Percentiles rank a stretch among this genome's conserved stretches.
These are phyloP conservation scores for Alternaria longipes DNA, from an alignment of 2,329 filamentous ascomycete genomes.

Conservation along the genomic window DNA sequence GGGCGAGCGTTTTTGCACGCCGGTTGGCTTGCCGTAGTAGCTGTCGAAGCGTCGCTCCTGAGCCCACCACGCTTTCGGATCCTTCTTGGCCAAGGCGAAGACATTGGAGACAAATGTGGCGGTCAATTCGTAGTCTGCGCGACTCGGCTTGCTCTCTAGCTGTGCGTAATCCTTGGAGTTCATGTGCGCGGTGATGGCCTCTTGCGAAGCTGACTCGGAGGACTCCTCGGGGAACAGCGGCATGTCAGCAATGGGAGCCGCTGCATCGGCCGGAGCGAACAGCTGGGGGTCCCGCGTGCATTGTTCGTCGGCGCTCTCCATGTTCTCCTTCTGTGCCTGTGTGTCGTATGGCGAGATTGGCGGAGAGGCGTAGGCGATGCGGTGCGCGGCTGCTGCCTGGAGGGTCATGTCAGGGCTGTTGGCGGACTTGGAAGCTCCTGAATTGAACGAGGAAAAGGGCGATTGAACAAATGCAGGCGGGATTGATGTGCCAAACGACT, in stretches of 20 bases:
- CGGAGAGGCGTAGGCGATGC: conserved; percentile 50
- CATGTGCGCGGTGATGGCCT: conserved; percentile 49
- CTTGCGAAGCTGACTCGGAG: conserved; percentile 32
- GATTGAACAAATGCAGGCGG: conserved; percentile 31
- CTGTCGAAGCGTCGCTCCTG: conserved; percentile 63
- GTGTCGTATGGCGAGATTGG: conserved; percentile 52
- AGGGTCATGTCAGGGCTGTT: conserved; percentile 29
- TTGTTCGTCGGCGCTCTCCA: conserved; percentile 39
- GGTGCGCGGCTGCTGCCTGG: conserved; percentile 35
- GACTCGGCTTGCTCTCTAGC: conserved; percentile 44
- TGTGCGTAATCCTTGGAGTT: conserved; percentile 41
- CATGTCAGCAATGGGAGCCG: conserved; percentile 42
- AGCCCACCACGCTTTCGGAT: conserved; percentile 53
- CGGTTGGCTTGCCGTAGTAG: conserved; percentile 54
- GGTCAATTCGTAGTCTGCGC: conserved; percentile 50
- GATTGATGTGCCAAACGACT: conserved; percentile 51
- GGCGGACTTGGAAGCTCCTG: conserved; percentile 33
- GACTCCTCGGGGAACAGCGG: conserved; percentile 49
- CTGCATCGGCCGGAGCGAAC: conserved; percentile 41
- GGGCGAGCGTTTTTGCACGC: conserved; percentile 50
- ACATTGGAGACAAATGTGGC: conserved; percentile 48
- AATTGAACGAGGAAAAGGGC: conserved; percentile 41
- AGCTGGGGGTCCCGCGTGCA: conserved; percentile 49
- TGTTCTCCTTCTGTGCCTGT: conserved; percentile 49
- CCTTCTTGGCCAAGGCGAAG: conserved; percentile 40